phyloP scores from a whole-genome alignment of 257 asterid species.

The Misopates orontium region DNA sequence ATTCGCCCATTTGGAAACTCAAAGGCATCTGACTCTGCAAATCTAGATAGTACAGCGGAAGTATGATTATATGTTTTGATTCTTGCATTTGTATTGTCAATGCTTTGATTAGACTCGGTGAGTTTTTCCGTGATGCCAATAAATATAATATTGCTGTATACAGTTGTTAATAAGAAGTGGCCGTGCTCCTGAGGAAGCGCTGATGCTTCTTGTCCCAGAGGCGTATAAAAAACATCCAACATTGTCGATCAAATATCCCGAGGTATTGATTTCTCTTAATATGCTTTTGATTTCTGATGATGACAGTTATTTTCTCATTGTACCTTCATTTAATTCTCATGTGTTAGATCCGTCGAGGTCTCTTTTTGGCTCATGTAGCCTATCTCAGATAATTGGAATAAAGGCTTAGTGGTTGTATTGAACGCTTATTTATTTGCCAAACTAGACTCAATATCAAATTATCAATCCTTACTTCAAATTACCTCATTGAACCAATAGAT shows the following conservation, averaged over 20 bases:
- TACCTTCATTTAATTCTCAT: background rate
- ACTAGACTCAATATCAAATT: background rate
- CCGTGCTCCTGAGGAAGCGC: slow-evolving; percentile 91
- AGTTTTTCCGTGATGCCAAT: slow-evolving; percentile 9
- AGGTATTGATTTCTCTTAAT: slow-evolving; percentile 49
- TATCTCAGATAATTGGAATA: background rate
- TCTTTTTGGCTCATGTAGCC: background rate
- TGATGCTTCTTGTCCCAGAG: slow-evolving; percentile 99
- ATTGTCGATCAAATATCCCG: slow-evolving; percentile 81
- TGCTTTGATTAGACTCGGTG: background rate
- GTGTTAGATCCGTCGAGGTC: background rate
- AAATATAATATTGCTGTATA: slow-evolving; percentile 28
- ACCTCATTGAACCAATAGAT: slow-evolving; percentile 17
- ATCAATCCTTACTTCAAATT: slow-evolving; percentile 13
- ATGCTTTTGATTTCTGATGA: slow-evolving; percentile 15
- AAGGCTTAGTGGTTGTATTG: too few relatives aligned
- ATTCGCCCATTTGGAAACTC: slow-evolving; percentile 95
- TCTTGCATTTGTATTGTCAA: background rate
- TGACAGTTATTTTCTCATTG: slow-evolving; percentile 6
- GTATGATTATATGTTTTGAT: slow-evolving; percentile 44
- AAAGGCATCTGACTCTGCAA: slow-evolving; percentile 97
- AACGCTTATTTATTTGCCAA: slow-evolving; percentile 13
- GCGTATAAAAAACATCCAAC: slow-evolving; percentile 98
- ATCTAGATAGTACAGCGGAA: slow-evolving; percentile 97
- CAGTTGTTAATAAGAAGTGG: slow-evolving; percentile 96